Conservation (phyloP, 176 grass and related monocot species). For the Ensete glaucum region DNA sequence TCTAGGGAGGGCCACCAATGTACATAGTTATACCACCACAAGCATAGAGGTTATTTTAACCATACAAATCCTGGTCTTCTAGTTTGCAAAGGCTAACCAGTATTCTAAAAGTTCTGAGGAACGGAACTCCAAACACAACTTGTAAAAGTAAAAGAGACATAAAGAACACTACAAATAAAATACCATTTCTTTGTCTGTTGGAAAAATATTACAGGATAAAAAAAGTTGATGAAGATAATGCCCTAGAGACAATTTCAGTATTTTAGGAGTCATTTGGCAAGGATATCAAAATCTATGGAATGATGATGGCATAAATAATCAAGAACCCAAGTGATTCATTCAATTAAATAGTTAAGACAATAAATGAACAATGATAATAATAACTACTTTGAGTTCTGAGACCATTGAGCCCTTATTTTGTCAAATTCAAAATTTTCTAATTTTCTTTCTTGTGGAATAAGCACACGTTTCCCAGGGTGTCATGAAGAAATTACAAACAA, state of each 20-base stretch:
- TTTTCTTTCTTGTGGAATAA: neutral
- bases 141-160: neutral
- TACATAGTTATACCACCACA: neutral
- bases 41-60: neutral
- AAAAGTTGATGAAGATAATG: neutral
- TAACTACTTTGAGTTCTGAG: too few relatives aligned
- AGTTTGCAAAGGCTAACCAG: too few relatives aligned
- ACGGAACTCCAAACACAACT: neutral
- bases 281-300: neutral
- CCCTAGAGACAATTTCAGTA: neutral
- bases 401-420: neutral
- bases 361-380: too few relatives aligned
- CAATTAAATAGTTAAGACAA: too few relatives aligned
- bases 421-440: neutral
- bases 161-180: neutral
- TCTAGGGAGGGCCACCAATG: neutral
- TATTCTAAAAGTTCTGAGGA: too few relatives aligned
- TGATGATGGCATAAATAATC: neutral
- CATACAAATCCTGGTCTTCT: neutral
- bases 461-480: neutral
- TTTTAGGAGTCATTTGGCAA: neutral
- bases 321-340: neutral
- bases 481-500: neutral
- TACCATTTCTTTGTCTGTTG: neutral
- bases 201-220: neutral